Evolutionary conservation across 2,329 filamentous ascomycete species (phyloP), one percentile per base, ranked within the genome.

Genomic region (Chrysoporthe deuterocubensis): DNA sequence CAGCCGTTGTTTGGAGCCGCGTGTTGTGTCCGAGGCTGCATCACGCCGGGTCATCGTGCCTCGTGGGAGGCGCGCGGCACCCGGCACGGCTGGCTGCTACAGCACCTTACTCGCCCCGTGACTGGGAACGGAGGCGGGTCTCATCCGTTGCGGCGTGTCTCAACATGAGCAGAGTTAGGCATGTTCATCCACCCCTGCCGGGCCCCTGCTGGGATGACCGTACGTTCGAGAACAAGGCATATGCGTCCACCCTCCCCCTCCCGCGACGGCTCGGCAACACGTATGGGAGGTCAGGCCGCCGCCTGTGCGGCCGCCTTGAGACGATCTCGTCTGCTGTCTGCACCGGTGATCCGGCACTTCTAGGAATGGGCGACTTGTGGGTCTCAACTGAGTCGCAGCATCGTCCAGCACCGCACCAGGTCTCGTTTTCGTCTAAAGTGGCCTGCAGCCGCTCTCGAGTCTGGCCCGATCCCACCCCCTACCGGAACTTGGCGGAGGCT

Each of bases 381-480:
- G 14, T 32, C 34, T 4, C 16, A 13, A 40, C 34, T 14, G 50
- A 54, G n/a, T 32, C 50, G 50, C 26, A 1, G 32, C 37, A 9
- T 40, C 9, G 37, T 40, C 9, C 37, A 40, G 9, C 9, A 40
- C 9, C 21, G 52, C 52, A 34, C 26, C 32, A 16, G 16, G 44
- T 46, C 44, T 46, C 44, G 4, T n/a, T 34, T 58, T 58, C 56
- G 32, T 58, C 56, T 34, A 42, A 58, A 58, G 56, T 58, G 11
- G 32, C n/a, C 14, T 16, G 34, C 54, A 34, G 18, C 14, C 44
- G 18, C 18, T 7, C 13, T 16, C 37, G 9, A 40, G 37, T 40
- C 6, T 40, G 37, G 5, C 9, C 37, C 37, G 37, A 40, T 46
- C 11, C 13, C 56, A 58, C 56, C 32, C 3, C 14, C 16, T 37